These are phyloP conservation scores for Gymnopilus dilepis DNA, from an alignment of 768 basidiomycete genomes.

Conservation along the genomic window DNA sequence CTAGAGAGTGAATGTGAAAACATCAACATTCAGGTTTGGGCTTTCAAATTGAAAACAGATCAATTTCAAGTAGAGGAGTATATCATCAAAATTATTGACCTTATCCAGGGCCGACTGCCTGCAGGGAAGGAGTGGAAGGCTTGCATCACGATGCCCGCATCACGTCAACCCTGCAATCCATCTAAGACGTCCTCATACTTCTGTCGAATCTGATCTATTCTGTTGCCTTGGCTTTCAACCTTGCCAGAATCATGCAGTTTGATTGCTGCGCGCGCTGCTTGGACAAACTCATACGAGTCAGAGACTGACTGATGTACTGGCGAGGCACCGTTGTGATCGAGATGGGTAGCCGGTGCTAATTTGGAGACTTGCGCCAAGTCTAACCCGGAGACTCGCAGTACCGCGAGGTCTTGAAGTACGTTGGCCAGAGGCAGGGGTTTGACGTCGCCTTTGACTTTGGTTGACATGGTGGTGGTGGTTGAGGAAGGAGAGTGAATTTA, in stretches of 20 bases:
- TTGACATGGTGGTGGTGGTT: slow-evolving; percentile 28
- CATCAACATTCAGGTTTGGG: too few species aligned
- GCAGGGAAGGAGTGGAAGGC: too few species aligned
- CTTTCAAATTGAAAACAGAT: too few species aligned
- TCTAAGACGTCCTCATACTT: slow-evolving; percentile 59
- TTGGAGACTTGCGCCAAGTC: slow-evolving; percentile 37
- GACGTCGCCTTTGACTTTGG: slow-evolving; percentile 36
- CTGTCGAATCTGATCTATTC: slow-evolving; percentile 60
- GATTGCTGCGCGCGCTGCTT: slow-evolving; percentile 61
- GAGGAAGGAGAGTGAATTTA: slow-evolving; percentile 13
- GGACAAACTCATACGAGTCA: slow-evolving; percentile 63
- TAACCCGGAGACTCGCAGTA: slow-evolving; percentile 63
- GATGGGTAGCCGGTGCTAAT: slow-evolving; percentile 5
- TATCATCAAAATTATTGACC: too few species aligned
- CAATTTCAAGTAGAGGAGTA: too few species aligned
- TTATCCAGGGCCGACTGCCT: too few species aligned
- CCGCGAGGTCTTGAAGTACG: slow-evolving; percentile 73
- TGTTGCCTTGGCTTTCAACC: slow-evolving; percentile 54
- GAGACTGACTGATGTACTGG: slow-evolving; percentile 46
- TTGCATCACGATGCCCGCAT: too few species aligned
- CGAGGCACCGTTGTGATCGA: slow-evolving; percentile 18
- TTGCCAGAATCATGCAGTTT: slow-evolving; percentile 56
- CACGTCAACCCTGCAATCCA: slow-evolving; percentile 30
- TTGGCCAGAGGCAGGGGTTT: slow-evolving; percentile 62
- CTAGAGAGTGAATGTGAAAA: too few species aligned